These are phyloP conservation scores for Cucurbita maxima DNA, from an alignment of 306 rosid genomes.

Conservation along the genomic window DNA sequence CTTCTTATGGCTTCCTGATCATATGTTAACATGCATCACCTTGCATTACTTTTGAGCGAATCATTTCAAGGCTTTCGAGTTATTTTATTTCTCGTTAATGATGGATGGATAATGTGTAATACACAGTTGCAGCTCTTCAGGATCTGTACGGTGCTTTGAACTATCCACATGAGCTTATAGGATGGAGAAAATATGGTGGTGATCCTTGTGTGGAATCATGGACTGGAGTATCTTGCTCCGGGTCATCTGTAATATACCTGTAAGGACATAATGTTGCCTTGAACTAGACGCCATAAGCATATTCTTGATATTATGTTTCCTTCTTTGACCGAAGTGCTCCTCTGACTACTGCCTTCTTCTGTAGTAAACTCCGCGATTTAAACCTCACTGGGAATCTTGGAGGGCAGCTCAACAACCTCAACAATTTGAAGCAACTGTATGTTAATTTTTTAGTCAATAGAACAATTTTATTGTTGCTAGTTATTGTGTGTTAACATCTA, in stretches of 20 bases:
- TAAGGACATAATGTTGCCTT: constrained; percentile 8
- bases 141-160: constrained; percentile 50
- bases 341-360: not conserved
- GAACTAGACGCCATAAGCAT: too few species aligned
- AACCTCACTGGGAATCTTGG: constrained; percentile 70
- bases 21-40: not conserved
- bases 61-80: not conserved
- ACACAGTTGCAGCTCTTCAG: constrained; percentile 51
- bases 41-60: not conserved
- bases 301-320: too few species aligned
- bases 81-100: not conserved
- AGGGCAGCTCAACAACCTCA: constrained; percentile 40
- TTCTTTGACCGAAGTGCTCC: not conserved
- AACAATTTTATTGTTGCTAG: not conserved
- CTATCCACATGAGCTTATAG: constrained; percentile 33
- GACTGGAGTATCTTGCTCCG: constrained; percentile 73
- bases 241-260: constrained; percentile 69
- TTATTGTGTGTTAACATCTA: not conserved
- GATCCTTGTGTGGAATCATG: constrained; percentile 88
- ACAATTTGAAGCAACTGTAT: constrained; percentile 58
- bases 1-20: not conserved
- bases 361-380: constrained; percentile 63
- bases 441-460: not conserved
- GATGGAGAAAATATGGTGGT: constrained; percentile 45
- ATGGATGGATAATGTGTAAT: not conserved